phyloP scores from a whole-genome alignment of 352 stramenopile genomes.

The Pythium aquatile region DNA sequence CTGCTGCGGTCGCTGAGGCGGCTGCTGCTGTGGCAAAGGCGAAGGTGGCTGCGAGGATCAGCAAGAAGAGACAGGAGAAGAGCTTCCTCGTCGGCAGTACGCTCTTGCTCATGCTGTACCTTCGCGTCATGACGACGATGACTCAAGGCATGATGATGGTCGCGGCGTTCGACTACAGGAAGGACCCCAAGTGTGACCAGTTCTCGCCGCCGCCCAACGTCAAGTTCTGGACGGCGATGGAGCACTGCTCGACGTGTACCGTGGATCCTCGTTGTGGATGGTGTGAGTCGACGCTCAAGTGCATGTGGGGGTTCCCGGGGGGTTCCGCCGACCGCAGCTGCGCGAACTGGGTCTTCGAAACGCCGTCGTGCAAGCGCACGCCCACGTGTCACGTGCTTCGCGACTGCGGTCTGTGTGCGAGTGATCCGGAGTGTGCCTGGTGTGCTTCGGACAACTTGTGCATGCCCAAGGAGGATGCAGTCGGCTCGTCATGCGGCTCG shows the following conservation, averaged over 20 bases:
- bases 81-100: too few species aligned
- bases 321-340: constrained; percentile 49
- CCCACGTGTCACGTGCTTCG: constrained; percentile 48
- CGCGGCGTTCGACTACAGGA: neutral
- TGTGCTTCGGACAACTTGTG: constrained; percentile 85
- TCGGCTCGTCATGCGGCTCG: constrained; percentile 72
- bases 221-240: constrained; percentile 66
- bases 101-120: too few species aligned
- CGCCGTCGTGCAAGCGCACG: constrained; percentile 68
- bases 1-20: neutral
- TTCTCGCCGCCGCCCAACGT: constrained; percentile 45
- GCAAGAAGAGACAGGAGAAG: too few species aligned
- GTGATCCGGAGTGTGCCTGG: constrained; percentile 79
- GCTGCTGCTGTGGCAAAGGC: neutral
- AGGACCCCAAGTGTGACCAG: constrained; percentile 43
- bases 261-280: constrained; percentile 76
- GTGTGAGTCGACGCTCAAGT: constrained; percentile 91
- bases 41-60: neutral
- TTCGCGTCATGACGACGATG: too few species aligned
- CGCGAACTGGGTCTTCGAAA: constrained; percentile 58
- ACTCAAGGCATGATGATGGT: neutral
- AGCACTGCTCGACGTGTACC: constrained; percentile 71
- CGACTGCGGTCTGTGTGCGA: constrained; percentile 67
- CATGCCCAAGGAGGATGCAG: constrained; percentile 84
- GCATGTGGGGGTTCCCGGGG: constrained; percentile 58